Conservation (phyloP, 345 rosid species). For the Citrus inodora region DNA sequence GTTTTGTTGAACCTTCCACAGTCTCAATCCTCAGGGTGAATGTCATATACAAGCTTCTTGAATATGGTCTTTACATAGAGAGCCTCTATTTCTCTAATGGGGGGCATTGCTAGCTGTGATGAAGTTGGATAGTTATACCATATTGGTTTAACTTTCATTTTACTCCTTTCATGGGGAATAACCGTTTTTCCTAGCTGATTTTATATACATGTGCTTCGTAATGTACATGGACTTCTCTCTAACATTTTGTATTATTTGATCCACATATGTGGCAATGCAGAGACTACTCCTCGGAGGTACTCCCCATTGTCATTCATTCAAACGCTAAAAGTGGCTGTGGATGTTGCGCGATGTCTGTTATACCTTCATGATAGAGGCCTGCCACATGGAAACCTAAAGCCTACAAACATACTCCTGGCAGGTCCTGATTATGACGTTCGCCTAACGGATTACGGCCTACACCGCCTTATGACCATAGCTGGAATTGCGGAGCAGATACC, state of each 20-base stretch:
- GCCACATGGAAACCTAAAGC: slow-evolving; percentile 88
- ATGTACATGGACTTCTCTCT: neutral
- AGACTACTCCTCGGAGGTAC: slow-evolving; percentile 88
- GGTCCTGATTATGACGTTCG: slow-evolving; percentile 45
- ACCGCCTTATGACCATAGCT: slow-evolving; percentile 77
- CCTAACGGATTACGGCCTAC: slow-evolving; percentile 77
- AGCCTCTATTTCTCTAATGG: neutral
- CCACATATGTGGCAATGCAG: slow-evolving; percentile 39
- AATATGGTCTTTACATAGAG: neutral
- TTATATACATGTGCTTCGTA: slow-evolving; percentile 3
- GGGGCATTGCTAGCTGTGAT: neutral
- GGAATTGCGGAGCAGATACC: slow-evolving; percentile 85
- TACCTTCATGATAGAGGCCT: slow-evolving; percentile 81
- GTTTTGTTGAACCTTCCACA: neutral
- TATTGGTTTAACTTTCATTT: neutral
- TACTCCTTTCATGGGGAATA: neutral
- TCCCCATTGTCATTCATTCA: slow-evolving; percentile 72
- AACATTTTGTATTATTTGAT: neutral
- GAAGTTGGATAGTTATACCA: neutral
- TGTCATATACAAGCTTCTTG: neutral
- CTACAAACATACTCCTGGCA: slow-evolving; percentile 69
- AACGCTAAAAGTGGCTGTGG: slow-evolving; percentile 75
- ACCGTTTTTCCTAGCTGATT: neutral
- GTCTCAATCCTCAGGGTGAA: neutral
- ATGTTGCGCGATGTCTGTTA: slow-evolving; percentile 67